Evolutionary conservation across 2,329 filamentous ascomycete species (phyloP).

Genomic region (Chrysoporthe puriensis): DNA sequence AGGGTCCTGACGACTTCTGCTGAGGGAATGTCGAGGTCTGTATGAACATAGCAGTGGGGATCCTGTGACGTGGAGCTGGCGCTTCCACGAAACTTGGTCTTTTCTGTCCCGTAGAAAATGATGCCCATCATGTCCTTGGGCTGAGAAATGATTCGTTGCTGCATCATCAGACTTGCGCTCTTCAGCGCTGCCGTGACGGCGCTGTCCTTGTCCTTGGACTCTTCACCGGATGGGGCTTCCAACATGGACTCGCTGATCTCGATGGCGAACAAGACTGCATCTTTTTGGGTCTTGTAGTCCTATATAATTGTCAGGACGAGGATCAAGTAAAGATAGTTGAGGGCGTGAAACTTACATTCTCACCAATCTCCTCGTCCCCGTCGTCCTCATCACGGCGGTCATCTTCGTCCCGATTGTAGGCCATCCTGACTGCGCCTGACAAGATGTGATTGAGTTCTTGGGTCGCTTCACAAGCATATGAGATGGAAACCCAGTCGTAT

Average conservation of each 20-base stretch:
- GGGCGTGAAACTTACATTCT: slow-evolving; percentile 32
- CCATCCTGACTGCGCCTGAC: slow-evolving; percentile 34
- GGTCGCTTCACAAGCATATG: background rate
- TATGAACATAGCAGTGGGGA: slow-evolving; percentile 90
- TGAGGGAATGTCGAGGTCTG: slow-evolving; percentile 83
- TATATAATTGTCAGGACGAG: slow-evolving; percentile 39
- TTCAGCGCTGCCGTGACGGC: slow-evolving; percentile 84
- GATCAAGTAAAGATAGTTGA: no score
- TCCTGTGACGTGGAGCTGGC: slow-evolving; percentile 68
- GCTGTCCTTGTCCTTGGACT: slow-evolving; percentile 76
- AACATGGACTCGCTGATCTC: slow-evolving; percentile 91
- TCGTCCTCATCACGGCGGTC: slow-evolving; percentile 64
- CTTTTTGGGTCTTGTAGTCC: slow-evolving; percentile 91
- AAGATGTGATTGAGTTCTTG: background rate
- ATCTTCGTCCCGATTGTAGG: slow-evolving; percentile 47
- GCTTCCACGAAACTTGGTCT: slow-evolving; percentile 76
- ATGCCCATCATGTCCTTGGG: slow-evolving; percentile 98
- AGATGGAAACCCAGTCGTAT: no score
- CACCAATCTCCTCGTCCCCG: slow-evolving; percentile 61
- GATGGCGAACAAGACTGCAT: slow-evolving; percentile 97
- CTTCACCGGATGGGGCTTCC: slow-evolving; percentile 61
- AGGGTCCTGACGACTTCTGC: slow-evolving; percentile 85
- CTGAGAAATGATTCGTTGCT: slow-evolving; percentile 96
- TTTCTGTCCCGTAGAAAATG: slow-evolving; percentile 85
- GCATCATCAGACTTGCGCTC: slow-evolving; percentile 93